phyloP scores from a whole-genome alignment of 2,329 filamentous ascomycete genomes.

The Lasiodiplodia hormozganensis region DNA sequence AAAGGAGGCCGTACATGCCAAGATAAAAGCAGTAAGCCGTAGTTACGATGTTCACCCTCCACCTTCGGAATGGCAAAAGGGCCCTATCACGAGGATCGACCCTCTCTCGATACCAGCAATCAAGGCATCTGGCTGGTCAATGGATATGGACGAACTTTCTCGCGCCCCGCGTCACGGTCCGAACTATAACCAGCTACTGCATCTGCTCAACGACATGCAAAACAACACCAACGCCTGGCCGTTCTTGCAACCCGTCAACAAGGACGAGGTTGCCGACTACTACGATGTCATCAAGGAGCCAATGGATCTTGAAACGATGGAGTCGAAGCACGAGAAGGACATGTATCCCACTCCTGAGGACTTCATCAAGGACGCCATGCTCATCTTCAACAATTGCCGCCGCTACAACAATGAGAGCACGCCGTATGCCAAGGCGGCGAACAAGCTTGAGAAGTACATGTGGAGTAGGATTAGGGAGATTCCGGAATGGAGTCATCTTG shows the following conservation, averaged over 20 bases:
- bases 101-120: slow-evolving; percentile 88
- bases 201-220: slow-evolving; percentile 92
- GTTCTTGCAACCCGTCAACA: slow-evolving; percentile 90
- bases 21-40: slow-evolving; percentile 89
- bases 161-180: slow-evolving; percentile 94
- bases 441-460: slow-evolving; percentile 93
- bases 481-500: slow-evolving; percentile 75
- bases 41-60: slow-evolving; percentile 87
- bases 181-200: slow-evolving; percentile 92
- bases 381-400: slow-evolving; percentile 94
- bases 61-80: slow-evolving; percentile 80
- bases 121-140: slow-evolving; percentile 89
- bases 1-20: slow-evolving; percentile 92
- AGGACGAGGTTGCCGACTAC: slow-evolving; percentile 97
- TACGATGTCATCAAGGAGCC: slow-evolving; percentile 98
- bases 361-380: slow-evolving; percentile 84
- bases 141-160: slow-evolving; percentile 96
- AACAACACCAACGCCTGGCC: slow-evolving; percentile 95
- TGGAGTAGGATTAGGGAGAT: slow-evolving; percentile 91
- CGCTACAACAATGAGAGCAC: slow-evolving; percentile 97
- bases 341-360: slow-evolving; percentile 91
- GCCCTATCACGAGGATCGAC: slow-evolving; percentile 71
- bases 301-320: slow-evolving; percentile 97
- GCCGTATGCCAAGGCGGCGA: slow-evolving; percentile 92
- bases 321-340: slow-evolving; percentile 91